Conservation (phyloP, 2,329 filamentous ascomycete species). For the Aspergillus tamarii region DNA sequence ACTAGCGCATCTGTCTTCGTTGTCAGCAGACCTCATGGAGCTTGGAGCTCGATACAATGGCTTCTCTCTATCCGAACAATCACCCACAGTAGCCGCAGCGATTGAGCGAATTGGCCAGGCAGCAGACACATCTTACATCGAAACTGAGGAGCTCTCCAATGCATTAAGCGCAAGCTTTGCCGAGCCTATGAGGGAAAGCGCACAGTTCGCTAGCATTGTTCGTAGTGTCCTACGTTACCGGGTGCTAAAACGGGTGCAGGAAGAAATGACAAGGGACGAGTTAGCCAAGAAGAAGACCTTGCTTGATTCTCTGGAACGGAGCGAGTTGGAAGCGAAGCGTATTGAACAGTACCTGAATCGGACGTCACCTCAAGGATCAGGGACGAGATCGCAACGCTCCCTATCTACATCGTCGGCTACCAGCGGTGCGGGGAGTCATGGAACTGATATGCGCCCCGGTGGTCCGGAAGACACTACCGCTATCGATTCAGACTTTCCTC, state of each 20-base stretch:
- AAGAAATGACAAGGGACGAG: conserved; percentile 96
- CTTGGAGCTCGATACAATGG: conserved; percentile 95
- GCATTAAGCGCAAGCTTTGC: conserved; percentile 92
- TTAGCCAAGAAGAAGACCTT: conserved; percentile 81
- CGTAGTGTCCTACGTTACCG: conserved; percentile 85
- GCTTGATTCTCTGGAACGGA: conserved; percentile 87
- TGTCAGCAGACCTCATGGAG: conserved; percentile 87
- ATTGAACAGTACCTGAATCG: conserved; percentile 87
- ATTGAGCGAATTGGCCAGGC: conserved; percentile 95
- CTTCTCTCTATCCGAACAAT: conserved; percentile 92
- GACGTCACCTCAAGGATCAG: conserved; percentile 53
- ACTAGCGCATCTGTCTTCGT: conserved; percentile 78
- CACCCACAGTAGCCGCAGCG: conserved; percentile 82
- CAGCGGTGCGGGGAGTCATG: conserved; percentile 45
- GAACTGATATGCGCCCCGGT: conserved; percentile 55
- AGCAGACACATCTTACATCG: conserved; percentile 93
- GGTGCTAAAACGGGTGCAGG: conserved; percentile 90
- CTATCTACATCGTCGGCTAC: conserved; percentile 57
- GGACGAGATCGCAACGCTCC: conserved; percentile 65
- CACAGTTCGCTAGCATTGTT: conserved; percentile 95
- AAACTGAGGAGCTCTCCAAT: conserved; percentile 85
- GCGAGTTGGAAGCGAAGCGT: conserved; percentile 87
- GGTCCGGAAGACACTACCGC: conserved; percentile 78
- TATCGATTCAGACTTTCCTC: conserved; percentile 94
- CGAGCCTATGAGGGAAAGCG: conserved; percentile 96